Percentiles rank a stretch among this genome's conserved stretches.
phyloP scores from a whole-genome alignment of 1,139 yeast species.

The Magnusiomyces tetraspermus region DNA sequence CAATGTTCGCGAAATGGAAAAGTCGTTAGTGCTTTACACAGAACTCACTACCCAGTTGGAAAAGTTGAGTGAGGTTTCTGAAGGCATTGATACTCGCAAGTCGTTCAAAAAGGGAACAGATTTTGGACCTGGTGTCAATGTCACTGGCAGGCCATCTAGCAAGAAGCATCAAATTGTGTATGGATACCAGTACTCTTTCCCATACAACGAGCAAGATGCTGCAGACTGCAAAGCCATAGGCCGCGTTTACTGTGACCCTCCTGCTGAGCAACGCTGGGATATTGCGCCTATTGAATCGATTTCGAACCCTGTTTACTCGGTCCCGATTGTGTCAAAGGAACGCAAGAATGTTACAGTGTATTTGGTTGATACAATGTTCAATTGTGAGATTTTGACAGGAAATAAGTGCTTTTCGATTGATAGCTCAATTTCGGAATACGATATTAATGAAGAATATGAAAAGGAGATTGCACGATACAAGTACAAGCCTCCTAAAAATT shows the following conservation, averaged over 20 bases:
- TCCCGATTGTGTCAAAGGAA: slow-evolving; percentile 1
- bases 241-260: slow-evolving; percentile 2
- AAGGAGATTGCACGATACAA: not conserved
- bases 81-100: not conserved
- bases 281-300: slow-evolving; percentile 1
- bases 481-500: not conserved
- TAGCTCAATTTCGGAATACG: not conserved
- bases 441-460: not conserved
- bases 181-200: slow-evolving; percentile 2
- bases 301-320: slow-evolving; percentile 1
- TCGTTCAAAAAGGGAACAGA: not conserved
- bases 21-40: not conserved
- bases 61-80: not conserved
- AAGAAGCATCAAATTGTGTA: not conserved
- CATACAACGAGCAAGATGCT: slow-evolving; percentile 1
- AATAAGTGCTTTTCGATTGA: not conserved
- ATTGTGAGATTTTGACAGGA: not conserved
- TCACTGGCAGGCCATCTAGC: not conserved
- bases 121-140: slow-evolving; percentile 1
- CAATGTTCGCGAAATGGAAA: slow-evolving; percentile 1
- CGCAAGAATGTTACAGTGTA: not conserved
- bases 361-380: not conserved
- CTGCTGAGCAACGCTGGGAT: slow-evolving; percentile 3
- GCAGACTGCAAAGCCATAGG: not conserved
- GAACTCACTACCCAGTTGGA: slow-evolving; percentile 1